Evolutionary conservation across 106 monocot genomes (phyloP).

Genomic region (Platanthera zijinensis): DNA sequence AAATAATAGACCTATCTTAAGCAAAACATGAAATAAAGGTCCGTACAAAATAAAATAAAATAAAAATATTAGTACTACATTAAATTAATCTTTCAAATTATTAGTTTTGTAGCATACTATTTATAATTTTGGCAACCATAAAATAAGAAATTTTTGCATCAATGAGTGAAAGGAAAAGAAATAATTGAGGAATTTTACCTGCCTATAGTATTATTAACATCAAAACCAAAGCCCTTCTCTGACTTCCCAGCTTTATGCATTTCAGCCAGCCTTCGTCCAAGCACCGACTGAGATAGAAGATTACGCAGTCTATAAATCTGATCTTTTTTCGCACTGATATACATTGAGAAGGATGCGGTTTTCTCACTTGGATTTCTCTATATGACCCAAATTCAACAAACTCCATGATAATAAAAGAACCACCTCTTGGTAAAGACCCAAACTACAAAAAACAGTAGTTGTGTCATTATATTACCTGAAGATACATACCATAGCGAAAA

Average conservation of each 20-base stretch:
- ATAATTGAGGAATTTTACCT: slow-evolving; percentile 32
- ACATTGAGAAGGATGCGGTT: neutral
- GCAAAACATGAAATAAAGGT: too few species aligned
- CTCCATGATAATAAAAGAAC: slow-evolving; percentile 95
- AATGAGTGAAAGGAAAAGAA: neutral
- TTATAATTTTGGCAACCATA: too few species aligned
- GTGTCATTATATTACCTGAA: neutral
- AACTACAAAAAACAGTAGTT: slow-evolving; percentile 27
- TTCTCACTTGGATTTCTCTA: slow-evolving; percentile 61
- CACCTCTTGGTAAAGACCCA: slow-evolving; percentile 66
- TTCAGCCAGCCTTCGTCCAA: slow-evolving; percentile 88
- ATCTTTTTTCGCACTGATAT: neutral
- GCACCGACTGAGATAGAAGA: slow-evolving; percentile 44
- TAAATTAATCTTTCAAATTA: too few species aligned
- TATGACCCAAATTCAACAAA: slow-evolving; percentile 76
- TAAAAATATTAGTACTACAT: too few species aligned
- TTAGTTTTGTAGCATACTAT: too few species aligned
- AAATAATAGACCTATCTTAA: too few species aligned
- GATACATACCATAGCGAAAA: neutral
- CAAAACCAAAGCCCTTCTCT: slow-evolving; percentile 79
- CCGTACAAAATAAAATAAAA: too few species aligned
- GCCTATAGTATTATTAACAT: slow-evolving; percentile 87
- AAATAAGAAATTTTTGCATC: too few species aligned
- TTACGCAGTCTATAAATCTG: slow-evolving; percentile 5
- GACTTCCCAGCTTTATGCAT: slow-evolving; percentile 94